Evolutionary conservation across 441 rosid species (phyloP), one percentile per base, ranked within the genome.

Genomic region (Adansonia gregorii): DNA sequence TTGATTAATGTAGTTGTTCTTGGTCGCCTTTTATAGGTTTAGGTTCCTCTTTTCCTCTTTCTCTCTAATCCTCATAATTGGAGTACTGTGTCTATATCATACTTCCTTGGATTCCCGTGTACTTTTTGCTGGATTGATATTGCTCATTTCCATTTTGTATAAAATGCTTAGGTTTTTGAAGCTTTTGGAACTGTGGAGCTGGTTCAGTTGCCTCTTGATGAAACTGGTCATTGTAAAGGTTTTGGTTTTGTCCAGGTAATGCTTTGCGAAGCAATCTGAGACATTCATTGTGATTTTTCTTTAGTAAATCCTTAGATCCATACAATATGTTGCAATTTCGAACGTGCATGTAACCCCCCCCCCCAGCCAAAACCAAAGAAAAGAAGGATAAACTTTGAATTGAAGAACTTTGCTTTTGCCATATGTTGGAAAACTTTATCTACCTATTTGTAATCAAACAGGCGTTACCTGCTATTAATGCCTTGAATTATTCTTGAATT

Each of bases 241-340:
- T 94, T 90, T 89, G 99, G 98, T 73, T 96, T 94, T 86, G 93
- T 96, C 77, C 99, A 93, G 99, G 99, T 85, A 73, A 51, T 67
- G 27, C 52, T 39, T 71, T 41, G n/a, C 52, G 35, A 74, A 64
- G 52, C 51, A 43, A 65, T 39, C 55, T 45, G 52, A 59, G 55
- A 74, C 35, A 55, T 72, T 19, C 4, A 54, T 55, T 35, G 22
- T 14, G 6, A 27, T 7, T 48, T 63, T 46, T 49, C 48, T 46
- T 43, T 73, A 10, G 43, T 22, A 4, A 51, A 31, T 63, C 8
- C 3, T 24, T 72, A 15, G 48, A 43, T 20, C 14, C n/a, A 2
- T 19, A 43, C 14, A 2, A 11, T 35, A 56, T 31, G 6, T 22
- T 69, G 41, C 7, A 69, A 39, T 3, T 12, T n/a, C 24, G 39